Evolutionary conservation across 331 rosid genomes (phyloP).

Genomic region (Pyracantha coccinea): DNA sequence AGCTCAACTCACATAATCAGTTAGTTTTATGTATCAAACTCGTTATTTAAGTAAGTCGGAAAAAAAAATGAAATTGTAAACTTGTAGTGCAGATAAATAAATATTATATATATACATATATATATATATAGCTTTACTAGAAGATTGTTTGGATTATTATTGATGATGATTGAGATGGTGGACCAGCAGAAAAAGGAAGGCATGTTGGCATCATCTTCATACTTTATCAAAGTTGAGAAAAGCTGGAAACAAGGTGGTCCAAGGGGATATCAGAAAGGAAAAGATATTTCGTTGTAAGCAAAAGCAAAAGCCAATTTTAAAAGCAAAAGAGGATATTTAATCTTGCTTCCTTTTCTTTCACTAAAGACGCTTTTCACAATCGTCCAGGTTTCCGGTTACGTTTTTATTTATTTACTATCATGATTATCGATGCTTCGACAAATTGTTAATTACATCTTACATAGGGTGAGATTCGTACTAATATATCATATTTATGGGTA

Average conservation of each 20-base stretch:
- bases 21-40: too few relatives aligned
- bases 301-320: constrained; percentile 13
- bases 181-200: constrained; percentile 9
- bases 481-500: background rate
- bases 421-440: background rate
- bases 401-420: too few relatives aligned
- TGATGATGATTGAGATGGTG: constrained; percentile 15
- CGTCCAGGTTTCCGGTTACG: background rate
- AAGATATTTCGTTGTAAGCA: constrained; percentile 18
- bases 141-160: background rate
- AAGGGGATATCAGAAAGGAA: constrained; percentile 18
- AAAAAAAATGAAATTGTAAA: too few relatives aligned
- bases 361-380: background rate
- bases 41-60: background rate
- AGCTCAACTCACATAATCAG: too few relatives aligned
- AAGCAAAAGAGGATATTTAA: constrained; percentile 7
- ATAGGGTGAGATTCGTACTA: too few relatives aligned
- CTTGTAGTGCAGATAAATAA: too few relatives aligned
- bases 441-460: background rate
- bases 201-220: constrained; percentile 11
- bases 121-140: too few relatives aligned
- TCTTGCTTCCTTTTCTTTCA: background rate
- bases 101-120: too few relatives aligned
- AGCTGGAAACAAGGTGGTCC: constrained; percentile 29
- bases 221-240: constrained; percentile 34